Base-by-base conservation (phyloP, 768 basidiomycete species). In the Leccinum longicurvipes region DNA sequence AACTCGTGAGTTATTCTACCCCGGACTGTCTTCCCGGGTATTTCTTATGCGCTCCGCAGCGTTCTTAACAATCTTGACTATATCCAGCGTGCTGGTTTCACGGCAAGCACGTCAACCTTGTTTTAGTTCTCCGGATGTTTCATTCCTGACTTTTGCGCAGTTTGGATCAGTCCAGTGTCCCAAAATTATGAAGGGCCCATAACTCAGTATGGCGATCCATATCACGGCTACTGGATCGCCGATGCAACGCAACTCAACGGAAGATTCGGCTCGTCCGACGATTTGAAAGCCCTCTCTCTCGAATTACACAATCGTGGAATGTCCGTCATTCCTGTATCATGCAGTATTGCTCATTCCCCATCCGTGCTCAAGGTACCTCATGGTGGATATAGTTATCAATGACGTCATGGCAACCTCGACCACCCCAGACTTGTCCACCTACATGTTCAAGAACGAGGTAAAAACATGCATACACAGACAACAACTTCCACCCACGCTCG, bases 161-260 rank as follows among this genome's bases (percentile, higher is more conserved):
- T 91, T 46, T 93, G 90, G 90, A 91, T 91, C 57, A 89, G 86
- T 57, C 91, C 91, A 11, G 80, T 93, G 17, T 84, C 82, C 55
- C 81, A 90, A 71, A 91, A 91, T 67, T 90, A 87, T 57, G 72
- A 87, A 34, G 88, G 89, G 0, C 82, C 85, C 12, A 67, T 79
- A 47, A 84, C 88, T 3, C 74, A 82, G 1, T 93, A 91, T 67
- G 89, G 91, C 19, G 87, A 91, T 63, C 74, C 92, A 15, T 93
- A 93, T 72, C 91, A 92, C 63, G 91, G 91, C 17, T 92, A 93
- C 72, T 93, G 91, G 90, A 78, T 83, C 28, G 79, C 82, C 50
- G 85, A 93, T 67, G 77, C 86, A 27, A 74, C 82, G 56, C 63
- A 79, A 59, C 77, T 93, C 39, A 93, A 92, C 71, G 63, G 74